Evolutionary conservation across 352 stramenopile species (phyloP), one percentile per base, ranked within the genome.

Genomic region (Ophiocytium majus): DNA sequence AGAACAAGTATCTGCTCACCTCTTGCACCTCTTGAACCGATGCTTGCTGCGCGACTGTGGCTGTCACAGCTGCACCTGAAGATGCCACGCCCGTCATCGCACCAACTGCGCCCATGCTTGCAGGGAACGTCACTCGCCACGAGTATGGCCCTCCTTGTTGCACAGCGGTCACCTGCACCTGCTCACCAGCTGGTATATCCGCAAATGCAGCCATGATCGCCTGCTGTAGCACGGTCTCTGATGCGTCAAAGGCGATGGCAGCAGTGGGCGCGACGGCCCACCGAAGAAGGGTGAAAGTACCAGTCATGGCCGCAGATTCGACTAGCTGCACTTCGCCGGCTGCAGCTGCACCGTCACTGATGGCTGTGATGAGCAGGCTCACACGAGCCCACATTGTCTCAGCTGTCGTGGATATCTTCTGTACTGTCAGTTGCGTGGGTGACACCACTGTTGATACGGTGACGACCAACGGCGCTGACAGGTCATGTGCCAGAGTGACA

Each of bases 401-500:
- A 85, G 76, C 81, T 63, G 28, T 89, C 36, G 19, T 33, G 36
- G 23, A 85, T 33, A 35, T 88, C 82, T 36, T 14, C 84, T 10
- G 85, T 76, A 34, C 35, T 75, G 0, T 84, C 32, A 32, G 19
- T 63, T 35, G 19, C 50, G 31, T 50, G 5, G 71, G 63, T 10
- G 10, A 50, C 36, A 33, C 79, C 36, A n/a, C 5, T 81, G 76
- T 36, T 83, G 43, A 79, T 19, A 78, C 64, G 35, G 33, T 86
- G 34, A 37, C 71, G 10, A 82, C 80, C 66, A 64, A 49, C 19
- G 57, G n/a, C 17, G 75, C 84, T 10, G 49, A 64, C 14, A 89
- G 23, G 10, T 89, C 83, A 23, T 66, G 23, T 74, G 90, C 91
- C 0, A 83, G 89, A 28, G 84, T 86, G 90, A 93, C 43, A 81